Percentiles rank a stretch among this genome's conserved stretches.
Evolutionary conservation across 148 eudicot genomes (phyloP).

Genomic region (Chenopodium berlandieri): DNA sequence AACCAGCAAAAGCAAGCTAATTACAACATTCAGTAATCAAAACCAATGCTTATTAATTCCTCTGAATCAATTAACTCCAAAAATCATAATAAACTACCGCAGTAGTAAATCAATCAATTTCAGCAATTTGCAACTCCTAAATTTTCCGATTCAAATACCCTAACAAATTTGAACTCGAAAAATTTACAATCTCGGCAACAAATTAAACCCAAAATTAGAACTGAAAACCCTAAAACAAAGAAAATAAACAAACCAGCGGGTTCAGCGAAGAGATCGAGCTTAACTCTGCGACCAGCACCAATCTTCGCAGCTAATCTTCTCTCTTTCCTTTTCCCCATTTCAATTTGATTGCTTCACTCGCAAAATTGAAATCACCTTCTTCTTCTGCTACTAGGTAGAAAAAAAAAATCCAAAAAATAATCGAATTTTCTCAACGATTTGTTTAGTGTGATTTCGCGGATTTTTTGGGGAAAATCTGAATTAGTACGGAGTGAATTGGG

Average conservation of each 20-base stretch:
- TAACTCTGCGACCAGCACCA: constrained; percentile 77
- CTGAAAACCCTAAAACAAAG: not conserved
- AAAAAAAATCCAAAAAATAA: not conserved
- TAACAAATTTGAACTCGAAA: too few species aligned
- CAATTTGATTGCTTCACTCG: not conserved
- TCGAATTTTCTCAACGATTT: not conserved
- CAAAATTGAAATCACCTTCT: not conserved
- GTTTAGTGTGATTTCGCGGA: not conserved
- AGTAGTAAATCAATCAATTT: not conserved
- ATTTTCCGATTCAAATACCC: too few species aligned
- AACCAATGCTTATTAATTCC: not conserved
- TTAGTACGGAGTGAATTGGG: not conserved
- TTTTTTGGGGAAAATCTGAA: not conserved
- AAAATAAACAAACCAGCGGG: constrained; percentile 60
- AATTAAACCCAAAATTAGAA: not conserved
- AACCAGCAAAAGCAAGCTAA: not conserved
- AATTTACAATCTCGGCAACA: not conserved
- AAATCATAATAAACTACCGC: not conserved
- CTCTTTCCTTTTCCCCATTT: constrained; percentile 87
- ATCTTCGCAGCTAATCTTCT: constrained; percentile 71
- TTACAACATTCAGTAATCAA: not conserved
- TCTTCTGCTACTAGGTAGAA: not conserved
- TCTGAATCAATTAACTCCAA: not conserved
- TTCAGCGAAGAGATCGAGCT: constrained; percentile 94
- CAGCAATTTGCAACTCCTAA: too few species aligned